These are phyloP conservation scores for Geosmithia morbida DNA, from an alignment of 2,329 filamentous ascomycete species.

Conservation along the genomic window DNA sequence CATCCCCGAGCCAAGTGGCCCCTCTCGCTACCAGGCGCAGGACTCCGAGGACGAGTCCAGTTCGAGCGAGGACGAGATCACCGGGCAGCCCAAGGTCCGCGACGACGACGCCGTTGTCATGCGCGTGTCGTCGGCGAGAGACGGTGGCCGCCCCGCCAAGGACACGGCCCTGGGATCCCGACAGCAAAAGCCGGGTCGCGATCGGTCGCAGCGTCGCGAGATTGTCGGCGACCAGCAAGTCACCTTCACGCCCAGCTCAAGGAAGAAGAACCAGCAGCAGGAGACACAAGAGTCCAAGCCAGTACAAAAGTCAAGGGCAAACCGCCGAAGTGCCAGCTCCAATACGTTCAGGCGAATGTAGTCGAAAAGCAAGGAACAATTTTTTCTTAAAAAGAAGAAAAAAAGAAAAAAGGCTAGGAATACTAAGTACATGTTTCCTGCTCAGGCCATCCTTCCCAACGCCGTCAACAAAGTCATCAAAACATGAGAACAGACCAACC, in stretches of 20 bases:
- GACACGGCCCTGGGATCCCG: conserved; percentile 44
- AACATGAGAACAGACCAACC: neutral
- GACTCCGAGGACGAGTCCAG: conserved; percentile 29
- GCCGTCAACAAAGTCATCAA: neutral
- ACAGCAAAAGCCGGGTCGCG: conserved; percentile 32
- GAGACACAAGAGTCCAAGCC: conserved; percentile 11
- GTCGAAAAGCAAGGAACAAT: neutral
- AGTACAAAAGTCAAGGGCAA: conserved; percentile 18
- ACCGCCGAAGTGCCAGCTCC: conserved; percentile 57
- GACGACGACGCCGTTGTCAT: conserved; percentile 35
- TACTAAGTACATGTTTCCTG: neutral
- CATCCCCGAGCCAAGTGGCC: conserved; percentile 17
- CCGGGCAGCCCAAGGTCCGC: conserved; percentile 8
- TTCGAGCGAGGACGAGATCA: conserved; percentile 13
- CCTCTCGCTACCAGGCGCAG: conserved; percentile 20
- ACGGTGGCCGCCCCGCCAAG: conserved; percentile 37
- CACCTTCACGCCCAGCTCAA: conserved; percentile 54
- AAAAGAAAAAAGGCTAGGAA: neutral
- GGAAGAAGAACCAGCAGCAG: conserved; percentile 30
- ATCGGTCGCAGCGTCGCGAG: conserved; percentile 29
- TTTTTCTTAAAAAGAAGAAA: neutral
- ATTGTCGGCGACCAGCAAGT: conserved; percentile 51
- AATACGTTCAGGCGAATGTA: conserved; percentile 60
- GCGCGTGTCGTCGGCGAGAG: conserved; percentile 57
- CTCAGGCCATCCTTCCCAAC: neutral